phyloP scores from a whole-genome alignment of 176 grass and related monocot genomes.

The Zea luxurians region DNA sequence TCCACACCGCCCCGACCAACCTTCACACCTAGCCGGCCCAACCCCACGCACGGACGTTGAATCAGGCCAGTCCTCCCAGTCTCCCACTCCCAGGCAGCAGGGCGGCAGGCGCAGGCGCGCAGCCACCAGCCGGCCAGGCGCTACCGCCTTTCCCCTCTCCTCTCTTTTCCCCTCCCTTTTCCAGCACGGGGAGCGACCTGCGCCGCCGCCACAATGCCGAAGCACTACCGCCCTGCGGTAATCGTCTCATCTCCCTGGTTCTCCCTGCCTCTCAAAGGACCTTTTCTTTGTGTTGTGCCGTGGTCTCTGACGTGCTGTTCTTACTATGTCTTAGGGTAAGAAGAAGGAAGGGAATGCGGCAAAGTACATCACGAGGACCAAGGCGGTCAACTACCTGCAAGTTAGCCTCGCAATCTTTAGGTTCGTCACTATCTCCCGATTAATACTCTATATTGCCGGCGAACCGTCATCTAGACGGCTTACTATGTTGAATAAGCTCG shows the following conservation, averaged over 20 bases:
- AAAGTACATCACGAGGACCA: conserved; percentile 95
- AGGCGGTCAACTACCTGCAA: conserved; percentile 84
- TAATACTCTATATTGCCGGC: neutral
- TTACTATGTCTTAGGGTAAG: conserved; percentile 59
- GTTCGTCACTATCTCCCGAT: conserved; percentile 24
- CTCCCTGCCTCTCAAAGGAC: neutral
- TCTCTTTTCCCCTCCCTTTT: neutral
- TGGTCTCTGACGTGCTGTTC: neutral
- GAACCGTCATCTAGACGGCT: neutral
- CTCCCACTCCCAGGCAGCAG: too few relatives aligned
- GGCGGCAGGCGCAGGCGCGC: too few relatives aligned
- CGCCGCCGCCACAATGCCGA: conserved; percentile 60
- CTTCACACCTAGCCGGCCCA: too few relatives aligned
- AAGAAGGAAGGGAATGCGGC: conserved; percentile 95
- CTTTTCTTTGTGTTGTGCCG: neutral
- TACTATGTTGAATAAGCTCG: neutral
- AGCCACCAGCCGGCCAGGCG: too few relatives aligned
- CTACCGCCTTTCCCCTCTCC: neutral
- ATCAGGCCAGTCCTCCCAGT: too few relatives aligned
- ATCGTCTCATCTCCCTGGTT: neutral
- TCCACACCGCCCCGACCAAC: too few relatives aligned
- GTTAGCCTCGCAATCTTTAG: conserved; percentile 73
- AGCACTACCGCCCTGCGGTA: conserved; percentile 87
- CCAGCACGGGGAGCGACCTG: conserved; percentile 9
- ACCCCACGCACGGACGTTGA: too few relatives aligned